phyloP scores from a whole-genome alignment of 1,139 yeast species.

The Lodderomyces theae region DNA sequence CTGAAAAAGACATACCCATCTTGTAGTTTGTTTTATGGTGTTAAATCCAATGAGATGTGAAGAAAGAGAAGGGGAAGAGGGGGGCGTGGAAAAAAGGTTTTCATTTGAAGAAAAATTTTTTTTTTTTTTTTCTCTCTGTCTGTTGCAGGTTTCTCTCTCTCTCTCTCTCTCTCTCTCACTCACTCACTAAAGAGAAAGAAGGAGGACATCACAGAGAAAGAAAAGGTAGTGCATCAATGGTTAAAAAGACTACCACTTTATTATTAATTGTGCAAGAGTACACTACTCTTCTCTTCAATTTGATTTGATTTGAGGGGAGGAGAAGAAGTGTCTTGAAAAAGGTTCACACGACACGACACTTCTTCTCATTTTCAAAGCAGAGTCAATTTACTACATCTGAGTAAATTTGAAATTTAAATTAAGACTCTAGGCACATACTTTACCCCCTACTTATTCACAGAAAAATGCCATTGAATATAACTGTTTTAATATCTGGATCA shows the following conservation, averaged over 20 bases:
- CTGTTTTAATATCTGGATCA: conserved; percentile 88
- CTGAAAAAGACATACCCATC: conserved; percentile 44
- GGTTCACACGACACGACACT: background rate
- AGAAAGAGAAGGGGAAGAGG: conserved; percentile 11
- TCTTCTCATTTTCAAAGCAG: background rate
- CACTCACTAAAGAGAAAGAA: too few species aligned
- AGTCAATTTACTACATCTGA: too few species aligned
- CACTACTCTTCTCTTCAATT: too few species aligned
- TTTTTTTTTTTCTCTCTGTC: background rate
- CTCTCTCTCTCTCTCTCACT: too few species aligned
- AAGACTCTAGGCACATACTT: background rate
- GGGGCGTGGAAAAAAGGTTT: conserved; percentile 6
- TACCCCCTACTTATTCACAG: too few species aligned
- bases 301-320: too few species aligned
- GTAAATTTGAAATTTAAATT: background rate
- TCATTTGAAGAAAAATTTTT: conserved; percentile 9
- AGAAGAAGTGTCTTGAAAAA: background rate
- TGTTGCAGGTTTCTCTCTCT: too few species aligned
- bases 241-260: background rate
- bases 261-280: background rate
- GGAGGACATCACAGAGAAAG: too few species aligned
- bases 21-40: conserved; percentile 18
- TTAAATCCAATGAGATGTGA: conserved; percentile 16
- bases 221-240: conserved; percentile 1
- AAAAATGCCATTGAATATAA: conserved; percentile 20